These are phyloP conservation scores for Alternaria consortialis DNA, from an alignment of 2,329 filamentous ascomycete genomes.

Conservation along the genomic window DNA sequence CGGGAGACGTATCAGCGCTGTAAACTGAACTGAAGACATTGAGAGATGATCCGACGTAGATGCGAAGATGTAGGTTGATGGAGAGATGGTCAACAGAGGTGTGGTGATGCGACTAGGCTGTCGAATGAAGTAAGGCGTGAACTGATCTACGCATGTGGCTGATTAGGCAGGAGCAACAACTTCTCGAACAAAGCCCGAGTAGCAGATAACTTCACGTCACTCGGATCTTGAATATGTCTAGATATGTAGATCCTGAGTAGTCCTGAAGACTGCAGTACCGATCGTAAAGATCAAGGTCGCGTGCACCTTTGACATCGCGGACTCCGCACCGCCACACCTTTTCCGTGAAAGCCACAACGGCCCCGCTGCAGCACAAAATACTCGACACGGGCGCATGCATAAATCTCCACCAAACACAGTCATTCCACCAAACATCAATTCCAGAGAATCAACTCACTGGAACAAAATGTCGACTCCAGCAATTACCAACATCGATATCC, in stretches of 20 bases:
- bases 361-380: slow-evolving; percentile 33
- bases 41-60: slow-evolving; percentile 1
- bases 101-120: slow-evolving; percentile 17
- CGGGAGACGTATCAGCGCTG: slow-evolving; percentile 87
- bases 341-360: slow-evolving; percentile 11
- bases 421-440: slow-evolving; percentile 9
- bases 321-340: slow-evolving; percentile 1
- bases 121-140: slow-evolving; percentile 24
- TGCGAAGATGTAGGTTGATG: slow-evolving; percentile 8
- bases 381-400: slow-evolving; percentile 17
- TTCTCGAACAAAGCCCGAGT: neutral
- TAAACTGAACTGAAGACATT: slow-evolving; percentile 60
- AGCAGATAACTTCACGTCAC: neutral
- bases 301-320: neutral
- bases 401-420: slow-evolving; percentile 18
- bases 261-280: neutral
- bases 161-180: neutral
- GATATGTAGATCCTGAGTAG: neutral
- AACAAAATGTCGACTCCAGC: slow-evolving; percentile 39
- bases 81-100: slow-evolving; percentile 10
- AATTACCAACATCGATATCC: slow-evolving; percentile 44
- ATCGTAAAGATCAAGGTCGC: neutral
- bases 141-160: slow-evolving; percentile 12
- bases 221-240: neutral
- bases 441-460: slow-evolving; percentile 1